Evolutionary conservation across 1,139 yeast genomes (phyloP), one percentile per base, ranked within the genome.

Genomic region (Candida albicans): DNA sequence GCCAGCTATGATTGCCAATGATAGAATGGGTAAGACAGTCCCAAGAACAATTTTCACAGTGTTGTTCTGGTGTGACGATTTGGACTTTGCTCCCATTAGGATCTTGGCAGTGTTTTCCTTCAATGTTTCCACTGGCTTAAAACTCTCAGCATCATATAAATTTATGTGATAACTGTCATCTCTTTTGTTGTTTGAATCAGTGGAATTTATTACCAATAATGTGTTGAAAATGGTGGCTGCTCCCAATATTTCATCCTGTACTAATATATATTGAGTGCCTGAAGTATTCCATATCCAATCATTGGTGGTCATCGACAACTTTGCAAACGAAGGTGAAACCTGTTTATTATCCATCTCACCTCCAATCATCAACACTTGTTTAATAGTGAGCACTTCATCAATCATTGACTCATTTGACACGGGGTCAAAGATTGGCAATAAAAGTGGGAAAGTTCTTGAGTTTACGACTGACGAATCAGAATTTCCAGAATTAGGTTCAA

Each of bases 181-280:
- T n/a, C 47, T 45, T 39, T 54, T 52, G 13, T 45, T 54, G 24
- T 44, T 52, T 22, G 51, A 37, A 31, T 25, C 11, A 0, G 67
- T 54, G 2, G 61, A 53, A 44, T 65, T 67, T 24, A 69, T 57
- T 8, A 68, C 61, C 1, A 74, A 61, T 39, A 75, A 57, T 2
- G 77, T 71, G 35, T 73, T 65, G 52, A 72, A 75, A 11, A 75
- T 62, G 11, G 77, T 65, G 1, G 72, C 75, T 2, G 76, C 75
- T 1, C 79, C 79, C 13, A 65, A 42, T 18, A 68, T 59, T 25
- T 63, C 62, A 29, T 52, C 51, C 25, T 48, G 39, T 8, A 56
- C 44, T 25, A 62, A 31, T 24, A 39, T 27, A 8, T 15, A 31
- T 14, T 40, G 33, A 2, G 41, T 27, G 15, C 52, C 47, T 2